Conservation (phyloP, 2,329 filamentous ascomycete species). For the Magnaporthiopsis rhizophila region DNA sequence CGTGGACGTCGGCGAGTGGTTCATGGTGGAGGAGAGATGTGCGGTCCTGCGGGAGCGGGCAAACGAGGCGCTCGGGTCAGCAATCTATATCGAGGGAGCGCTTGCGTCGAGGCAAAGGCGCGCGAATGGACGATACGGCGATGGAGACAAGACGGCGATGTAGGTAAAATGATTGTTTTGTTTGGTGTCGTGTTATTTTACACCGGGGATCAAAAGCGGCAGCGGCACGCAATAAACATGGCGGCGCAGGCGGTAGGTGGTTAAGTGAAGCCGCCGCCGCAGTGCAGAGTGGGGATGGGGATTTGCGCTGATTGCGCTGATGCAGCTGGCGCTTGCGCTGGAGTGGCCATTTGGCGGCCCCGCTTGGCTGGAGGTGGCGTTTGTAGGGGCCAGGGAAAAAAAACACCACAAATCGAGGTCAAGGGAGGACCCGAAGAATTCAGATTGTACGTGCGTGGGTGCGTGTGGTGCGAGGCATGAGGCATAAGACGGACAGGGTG, state of each 20-base stretch:
- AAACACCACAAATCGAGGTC: not conserved
- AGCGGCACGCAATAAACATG: not conserved
- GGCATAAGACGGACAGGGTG: not conserved
- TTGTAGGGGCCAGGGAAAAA: too few relatives aligned
- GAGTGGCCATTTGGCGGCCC: not conserved
- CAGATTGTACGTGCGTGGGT: not conserved
- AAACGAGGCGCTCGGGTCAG: not conserved
- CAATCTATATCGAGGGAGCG: not conserved
- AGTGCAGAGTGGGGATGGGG: not conserved
- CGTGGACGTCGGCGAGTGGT: slow-evolving; percentile 68
- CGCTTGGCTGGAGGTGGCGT: not conserved
- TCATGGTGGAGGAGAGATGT: slow-evolving; percentile 45
- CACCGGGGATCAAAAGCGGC: not conserved
- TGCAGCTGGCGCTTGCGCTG: not conserved
- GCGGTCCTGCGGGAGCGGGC: slow-evolving; percentile 35
- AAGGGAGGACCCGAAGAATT: not conserved
- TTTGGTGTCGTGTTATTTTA: not conserved
- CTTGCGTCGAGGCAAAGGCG: not conserved
- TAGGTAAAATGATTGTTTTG: not conserved
- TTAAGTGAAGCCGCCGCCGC: slow-evolving; percentile 9
- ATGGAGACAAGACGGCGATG: not conserved
- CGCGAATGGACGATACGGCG: not conserved
- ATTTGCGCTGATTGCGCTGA: not conserved
- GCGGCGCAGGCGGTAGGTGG: too few relatives aligned
- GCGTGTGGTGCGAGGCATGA: not conserved